Evolutionary conservation across 805 yeast genomes (phyloP), one percentile per base, ranked within the genome.

Genomic region (Phaffomyces antillensis): DNA sequence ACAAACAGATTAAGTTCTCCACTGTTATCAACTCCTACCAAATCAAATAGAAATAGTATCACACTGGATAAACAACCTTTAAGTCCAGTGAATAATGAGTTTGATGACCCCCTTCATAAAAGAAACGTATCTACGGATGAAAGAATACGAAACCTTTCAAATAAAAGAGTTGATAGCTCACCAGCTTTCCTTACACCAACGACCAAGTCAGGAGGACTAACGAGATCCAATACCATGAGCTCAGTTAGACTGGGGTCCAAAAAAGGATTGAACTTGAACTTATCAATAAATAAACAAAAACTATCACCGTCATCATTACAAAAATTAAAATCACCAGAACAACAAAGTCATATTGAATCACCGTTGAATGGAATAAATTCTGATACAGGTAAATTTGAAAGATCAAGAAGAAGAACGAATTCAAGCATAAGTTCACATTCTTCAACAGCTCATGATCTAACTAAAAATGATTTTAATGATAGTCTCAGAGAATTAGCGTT

Each of bases 401-500:
- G 45, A 43, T 33, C 37, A 16, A 48, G 61, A 45, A 47, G 55
- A 41, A 52, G 57, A 40, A 55, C 60, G 1, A 48, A 47, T 30
- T 53, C 54, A n/a, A 44, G 50, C 32, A 15, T 46, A 20, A 49
- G 52, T 32, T 36, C 43, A 10, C 44, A 41, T 23, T 46, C 52
- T 2, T 42, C 56, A 0, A n/a, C 40, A 20, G 38, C 18, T 10
- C 42, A 49, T 15, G 47, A 48, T 7, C 17, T 35, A 4, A 52
- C 51, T 18, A 53, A 52, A 17, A 58, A 50, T 16, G 78, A 71
- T 36, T 65, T 81, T 7, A 78, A 77, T 46, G 76, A 73, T 5
- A 75, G 80, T 40, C 62, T 83, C 40, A 70, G 86, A 49, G 64
- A 72, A 9, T 63, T 84, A 38, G 91, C 91, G 0, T 65, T 77